Base-by-base conservation (phyloP, 1,284 basidiomycete species). In the Pseudozyma sp. region DNA sequence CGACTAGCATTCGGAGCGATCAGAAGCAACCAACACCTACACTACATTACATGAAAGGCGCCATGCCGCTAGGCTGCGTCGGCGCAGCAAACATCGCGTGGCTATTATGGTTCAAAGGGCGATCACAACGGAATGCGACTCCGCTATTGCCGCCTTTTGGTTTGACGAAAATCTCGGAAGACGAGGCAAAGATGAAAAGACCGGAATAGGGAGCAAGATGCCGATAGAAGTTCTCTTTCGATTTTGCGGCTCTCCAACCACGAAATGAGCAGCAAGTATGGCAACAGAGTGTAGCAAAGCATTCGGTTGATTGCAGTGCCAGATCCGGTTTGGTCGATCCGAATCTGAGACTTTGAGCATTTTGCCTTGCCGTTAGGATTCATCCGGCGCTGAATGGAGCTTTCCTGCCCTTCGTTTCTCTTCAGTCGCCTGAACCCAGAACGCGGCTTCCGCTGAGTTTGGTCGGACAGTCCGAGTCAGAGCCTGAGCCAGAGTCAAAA, bases 1-100 rank as follows among this genome's bases (percentile, higher is more conserved):
- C 38, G 39, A 18, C n/a, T 36, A 11, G 16, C 8, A 21, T 13
- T 25, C 38, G n/a, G 38, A 42, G 53, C 53, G 52, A 59, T 47
- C 52, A 59, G 50, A 52, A 59, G 53, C 64, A 60, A 67, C 64
- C 57, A 66, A 59, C 63, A 66, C 45, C 57, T 55, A 66, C 63
- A 49, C 11, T 36, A 43, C 64, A 51, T 13, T 36, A 43, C 64
- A 51, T 13, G 5, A 34, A 18, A 18, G 2, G 13, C 21, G 6
- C 18, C 18, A 54, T 67, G 63, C 52, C 47, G 42, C 13, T 59
- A 35, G 58, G 64, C 64, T 67, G 64, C 59, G 52, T 19, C 7
- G 57, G 48, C 52, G 25, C 40, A 13, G 47, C 44, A 57, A 44
- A 53, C 50, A 48, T 39, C 6, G 4, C 8, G n/a, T 25, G 50